Conservation (phyloP, 1,284 basidiomycete species). For the Cryptococcus hybrid region DNA sequence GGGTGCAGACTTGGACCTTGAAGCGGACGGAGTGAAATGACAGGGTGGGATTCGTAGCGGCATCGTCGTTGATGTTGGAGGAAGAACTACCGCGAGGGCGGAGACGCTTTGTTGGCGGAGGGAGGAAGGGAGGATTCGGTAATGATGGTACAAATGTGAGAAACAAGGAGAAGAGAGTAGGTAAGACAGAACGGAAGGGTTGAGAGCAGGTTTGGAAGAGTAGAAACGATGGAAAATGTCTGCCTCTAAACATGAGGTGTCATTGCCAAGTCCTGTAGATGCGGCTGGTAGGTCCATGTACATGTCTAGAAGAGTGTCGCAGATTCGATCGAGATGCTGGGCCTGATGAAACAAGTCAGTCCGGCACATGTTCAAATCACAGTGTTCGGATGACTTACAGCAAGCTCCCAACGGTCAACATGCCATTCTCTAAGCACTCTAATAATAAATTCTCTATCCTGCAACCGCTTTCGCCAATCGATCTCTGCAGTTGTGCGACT, state of each 20-base stretch:
- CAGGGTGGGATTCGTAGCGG: neutral
- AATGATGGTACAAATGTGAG: slow-evolving; percentile 18
- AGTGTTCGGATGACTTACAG: slow-evolving; percentile 16
- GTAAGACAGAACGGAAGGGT: slow-evolving; percentile 16
- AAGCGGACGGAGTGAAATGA: slow-evolving; percentile 1
- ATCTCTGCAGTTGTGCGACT: slow-evolving; percentile 1
- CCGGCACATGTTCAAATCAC: too few species aligned
- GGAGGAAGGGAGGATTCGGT: slow-evolving; percentile 4
- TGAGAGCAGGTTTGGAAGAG: neutral
- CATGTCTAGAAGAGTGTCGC: slow-evolving; percentile 25
- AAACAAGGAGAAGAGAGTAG: slow-evolving; percentile 19
- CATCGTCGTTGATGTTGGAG: too few species aligned
- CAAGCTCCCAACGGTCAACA: slow-evolving; percentile 13
- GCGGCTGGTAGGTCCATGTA: slow-evolving; percentile 29
- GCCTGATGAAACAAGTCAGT: slow-evolving; percentile 4
- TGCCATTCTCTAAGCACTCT: slow-evolving; percentile 24
- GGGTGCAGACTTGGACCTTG: slow-evolving; percentile 6
- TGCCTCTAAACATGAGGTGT: too few species aligned
- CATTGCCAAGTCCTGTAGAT: too few species aligned
- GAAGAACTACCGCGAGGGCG: neutral
- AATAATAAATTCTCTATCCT: slow-evolving; percentile 28
- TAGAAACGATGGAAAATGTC: neutral
- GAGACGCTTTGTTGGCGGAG: neutral
- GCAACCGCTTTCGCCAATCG: slow-evolving; percentile 31
- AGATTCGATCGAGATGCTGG: slow-evolving; percentile 22